Conservation (phyloP, 225 moss, liverwort and hornwort species). For the Pseudisothecium myosuroides region DNA sequence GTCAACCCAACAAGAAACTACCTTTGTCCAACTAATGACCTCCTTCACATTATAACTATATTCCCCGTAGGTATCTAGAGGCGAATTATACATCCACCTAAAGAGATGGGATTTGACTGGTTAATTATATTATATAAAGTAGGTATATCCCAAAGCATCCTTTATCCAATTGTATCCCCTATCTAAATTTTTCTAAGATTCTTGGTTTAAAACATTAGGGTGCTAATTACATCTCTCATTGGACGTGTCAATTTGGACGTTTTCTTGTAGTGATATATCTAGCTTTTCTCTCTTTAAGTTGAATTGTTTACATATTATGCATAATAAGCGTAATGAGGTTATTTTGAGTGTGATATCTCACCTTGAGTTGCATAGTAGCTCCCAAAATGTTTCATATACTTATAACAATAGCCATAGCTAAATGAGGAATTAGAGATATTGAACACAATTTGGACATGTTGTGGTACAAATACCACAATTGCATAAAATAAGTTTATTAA, state of each 20-base stretch:
- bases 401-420: neutral
- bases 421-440: neutral
- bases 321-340: neutral
- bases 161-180: neutral
- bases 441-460: neutral
- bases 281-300: neutral
- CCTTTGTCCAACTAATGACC: too few species aligned
- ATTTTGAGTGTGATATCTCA: neutral
- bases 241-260: too few species aligned
- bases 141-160: neutral
- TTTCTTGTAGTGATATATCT: too few species aligned
- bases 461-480: fast-evolving
- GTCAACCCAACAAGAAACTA: too few species aligned
- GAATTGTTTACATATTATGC: neutral
- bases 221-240: too few species aligned
- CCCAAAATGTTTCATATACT: neutral
- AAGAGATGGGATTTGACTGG: too few species aligned
- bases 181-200: neutral
- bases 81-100: too few species aligned
- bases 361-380: neutral
- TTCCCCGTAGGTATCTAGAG: too few species aligned
- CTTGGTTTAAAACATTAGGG: neutral
- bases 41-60: too few species aligned
- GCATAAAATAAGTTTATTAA: neutral
- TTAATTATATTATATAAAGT: too few species aligned